Evolutionary conservation across 2,329 filamentous ascomycete genomes (phyloP), one percentile per base, ranked within the genome.

Genomic region (Tolypocladium ovalisporum): DNA sequence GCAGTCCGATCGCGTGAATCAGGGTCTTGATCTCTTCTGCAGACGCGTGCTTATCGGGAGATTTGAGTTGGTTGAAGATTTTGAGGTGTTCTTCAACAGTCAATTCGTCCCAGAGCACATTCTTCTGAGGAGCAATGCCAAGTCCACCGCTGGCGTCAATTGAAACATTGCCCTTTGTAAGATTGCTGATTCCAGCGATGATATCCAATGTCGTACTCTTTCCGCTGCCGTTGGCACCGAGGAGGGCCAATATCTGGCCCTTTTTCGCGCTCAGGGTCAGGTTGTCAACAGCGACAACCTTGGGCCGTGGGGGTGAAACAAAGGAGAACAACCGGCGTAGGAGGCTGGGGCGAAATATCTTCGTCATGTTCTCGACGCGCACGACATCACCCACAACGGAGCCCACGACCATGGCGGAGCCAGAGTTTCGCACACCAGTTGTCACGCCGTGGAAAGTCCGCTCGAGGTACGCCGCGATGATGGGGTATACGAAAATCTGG

Each of bases 51-150:
- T 77, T 74, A 1, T 74, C 71, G 0, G 81, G 80, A 0, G 87
- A 81, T 67, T 97, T 97, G 54, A 97, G 78, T 51, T 79, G 79
- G 68, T 94, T 93, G 75, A 96, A 96, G 55, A 96, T 89, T 10
- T 75, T 74, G 19, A 96, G 83, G 66, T 96, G 92, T 69, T 96
- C 90, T 64, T 85, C 83, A 0, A 96, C 90, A 0, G 89, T 95
- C 57, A 97, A 74, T 58, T 91, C 86, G 63, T 93, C 88, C 91
- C 92, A 97, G 35, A 97, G 79, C 7, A 97, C 92, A 64, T 97
- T 97, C 76, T 93, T 92, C 69, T 97, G 92, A 0, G 92, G 92
- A 57, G 90, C 93, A 47, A 96, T 85, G 19, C 92, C 92, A n/a
- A 97, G 79, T 0, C 89, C 90, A 9, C 89, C 89, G 9, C 84